These are phyloP conservation scores for Isoetes taiwanensis DNA, from an alignment of 75 land plant genomes.

Conservation along the genomic window DNA sequence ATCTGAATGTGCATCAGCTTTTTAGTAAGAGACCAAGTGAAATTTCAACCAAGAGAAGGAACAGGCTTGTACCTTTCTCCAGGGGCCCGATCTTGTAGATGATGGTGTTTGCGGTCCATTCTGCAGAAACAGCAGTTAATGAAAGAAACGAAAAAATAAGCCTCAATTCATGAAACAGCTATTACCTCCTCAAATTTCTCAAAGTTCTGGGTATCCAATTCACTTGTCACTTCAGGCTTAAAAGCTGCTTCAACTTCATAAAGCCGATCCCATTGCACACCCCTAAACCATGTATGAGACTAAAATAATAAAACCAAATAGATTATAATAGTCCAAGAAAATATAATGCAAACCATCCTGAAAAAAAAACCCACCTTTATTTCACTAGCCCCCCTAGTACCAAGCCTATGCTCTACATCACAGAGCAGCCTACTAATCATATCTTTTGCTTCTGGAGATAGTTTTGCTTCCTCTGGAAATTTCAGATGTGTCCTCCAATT, in stretches of 20 bases:
- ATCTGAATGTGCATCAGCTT: too few species aligned
- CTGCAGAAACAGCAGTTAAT: constrained; percentile 16
- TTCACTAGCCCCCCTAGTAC: constrained; percentile 58
- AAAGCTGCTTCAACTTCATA: constrained; percentile 60
- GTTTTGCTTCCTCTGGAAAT: constrained; percentile 71
- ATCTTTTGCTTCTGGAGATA: constrained; percentile 83
- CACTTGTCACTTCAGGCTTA: constrained; percentile 45
- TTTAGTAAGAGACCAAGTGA: not conserved
- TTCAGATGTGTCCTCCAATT: constrained; percentile 85
- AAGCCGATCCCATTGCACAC: constrained; percentile 33
- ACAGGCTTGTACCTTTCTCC: constrained; percentile 86
- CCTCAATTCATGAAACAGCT: too few species aligned
- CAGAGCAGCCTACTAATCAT: constrained; percentile 73
- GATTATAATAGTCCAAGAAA: not conserved
- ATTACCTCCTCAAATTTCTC: constrained; percentile 55
- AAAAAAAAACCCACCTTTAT: constrained; percentile 45
- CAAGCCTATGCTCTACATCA: constrained; percentile 91
- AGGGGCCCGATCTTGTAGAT: constrained; percentile 57
- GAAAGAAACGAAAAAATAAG: not conserved
- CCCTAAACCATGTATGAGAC: constrained; percentile 50
- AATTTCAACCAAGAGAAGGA: too few species aligned
- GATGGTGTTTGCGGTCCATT: constrained; percentile 25
- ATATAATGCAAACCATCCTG: not conserved
- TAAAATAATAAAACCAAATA: not conserved
- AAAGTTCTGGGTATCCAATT: constrained; percentile 50